Conservation (phyloP, 768 basidiomycete genomes). For the Podaxis sp. region DNA sequence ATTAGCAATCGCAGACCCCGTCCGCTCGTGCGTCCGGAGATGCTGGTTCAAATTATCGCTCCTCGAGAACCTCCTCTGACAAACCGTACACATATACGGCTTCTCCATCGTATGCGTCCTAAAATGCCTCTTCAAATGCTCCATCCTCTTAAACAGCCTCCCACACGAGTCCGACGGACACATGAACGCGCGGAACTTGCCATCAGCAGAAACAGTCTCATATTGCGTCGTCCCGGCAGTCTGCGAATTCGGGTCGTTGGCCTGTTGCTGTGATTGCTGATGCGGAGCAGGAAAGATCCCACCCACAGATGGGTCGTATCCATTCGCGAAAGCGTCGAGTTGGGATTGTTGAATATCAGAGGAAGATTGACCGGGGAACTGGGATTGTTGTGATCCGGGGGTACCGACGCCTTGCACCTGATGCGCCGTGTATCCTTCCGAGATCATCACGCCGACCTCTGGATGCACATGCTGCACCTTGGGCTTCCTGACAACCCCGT, state of each 20-base stretch:
- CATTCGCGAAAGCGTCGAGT: background rate
- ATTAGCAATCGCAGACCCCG: slow-evolving; percentile 27
- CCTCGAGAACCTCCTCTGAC: slow-evolving; percentile 82
- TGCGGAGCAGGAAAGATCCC: background rate
- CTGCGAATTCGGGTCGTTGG: slow-evolving; percentile 11
- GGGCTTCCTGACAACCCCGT: slow-evolving; percentile 30
- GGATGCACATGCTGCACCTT: slow-evolving; percentile 29
- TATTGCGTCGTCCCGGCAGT: slow-evolving; percentile 26
- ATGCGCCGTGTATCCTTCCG: slow-evolving; percentile 25
- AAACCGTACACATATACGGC: slow-evolving; percentile 74
- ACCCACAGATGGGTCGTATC: background rate
- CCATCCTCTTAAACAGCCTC: slow-evolving; percentile 86
- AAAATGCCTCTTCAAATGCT: slow-evolving; percentile 86
- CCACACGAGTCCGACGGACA: slow-evolving; percentile 87
- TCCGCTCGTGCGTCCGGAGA: slow-evolving; percentile 70
- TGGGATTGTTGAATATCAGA: background rate
- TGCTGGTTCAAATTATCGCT: slow-evolving; percentile 91
- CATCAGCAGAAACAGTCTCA: slow-evolving; percentile 30
- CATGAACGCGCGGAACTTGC: slow-evolving; percentile 65
- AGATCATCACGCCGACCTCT: slow-evolving; percentile 33
- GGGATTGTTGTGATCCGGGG: slow-evolving; percentile 14
- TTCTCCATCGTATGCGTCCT: slow-evolving; percentile 89
- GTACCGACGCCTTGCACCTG: slow-evolving; percentile 10
- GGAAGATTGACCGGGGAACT: background rate
- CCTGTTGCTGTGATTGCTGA: background rate